Base-by-base conservation (phyloP, 148 eudicot genomes). In the Camellia japonica region DNA sequence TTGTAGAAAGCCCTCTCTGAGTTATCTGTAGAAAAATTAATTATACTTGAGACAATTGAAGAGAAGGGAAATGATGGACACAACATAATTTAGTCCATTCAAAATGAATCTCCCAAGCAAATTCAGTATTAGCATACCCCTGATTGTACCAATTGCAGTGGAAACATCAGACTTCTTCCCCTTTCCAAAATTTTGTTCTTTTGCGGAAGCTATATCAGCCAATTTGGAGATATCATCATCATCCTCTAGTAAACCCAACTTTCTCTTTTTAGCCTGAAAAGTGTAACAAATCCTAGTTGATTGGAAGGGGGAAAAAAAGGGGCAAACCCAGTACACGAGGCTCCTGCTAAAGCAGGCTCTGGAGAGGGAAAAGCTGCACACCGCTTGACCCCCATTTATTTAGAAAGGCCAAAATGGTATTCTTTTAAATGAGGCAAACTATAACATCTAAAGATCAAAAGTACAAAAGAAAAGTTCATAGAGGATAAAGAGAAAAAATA, bases 1-100 rank as follows among this genome's bases (percentile, higher is more conserved):
- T 92, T 96, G 91, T 94, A 96, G 77, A 96, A 96, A 30, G 90
- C 86, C 86, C 91, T 89, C 64, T 96, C 99, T 68, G 98, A 88
- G 79, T 87, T 88, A 69, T 96, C 97, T 92, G 88, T 77, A 81
- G 55, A 54, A 76, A 30, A 74, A 74, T 38, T 20, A 79, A 77
- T 71, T 60, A 10, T 30, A 10, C 60, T 70, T 18, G 81, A 43
- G 52, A 86, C 10, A 58, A 6, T n/a, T 7, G 66, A 19, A 46
- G 49, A 79, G 60, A 60, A 43, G 20, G 30, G 60, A 47, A 66
- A 15, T 18, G 5, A 58, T 20, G 0, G 3, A 41, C 15, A 64
- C 63, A 18, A 16, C 14, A 78, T 23, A 13, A 76, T 46, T 14
- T 7, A 30, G 38, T 19, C 12, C 69, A 42, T 16, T 46, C 5